Evolutionary conservation across 345 rosid genomes (phyloP), one percentile per base, ranked within the genome.

Genomic region (Gossypium ekmanianum): DNA sequence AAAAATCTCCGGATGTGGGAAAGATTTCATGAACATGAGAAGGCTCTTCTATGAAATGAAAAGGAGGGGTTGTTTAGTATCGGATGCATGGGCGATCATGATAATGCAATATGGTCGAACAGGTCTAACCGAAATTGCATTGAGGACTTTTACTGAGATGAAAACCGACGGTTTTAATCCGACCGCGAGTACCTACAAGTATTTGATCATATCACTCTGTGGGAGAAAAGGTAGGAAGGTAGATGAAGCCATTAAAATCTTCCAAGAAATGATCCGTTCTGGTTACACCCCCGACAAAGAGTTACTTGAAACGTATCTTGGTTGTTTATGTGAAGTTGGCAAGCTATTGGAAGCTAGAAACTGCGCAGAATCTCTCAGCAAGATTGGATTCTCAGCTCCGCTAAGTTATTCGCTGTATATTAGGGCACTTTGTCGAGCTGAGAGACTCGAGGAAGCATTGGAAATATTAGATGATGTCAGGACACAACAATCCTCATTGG

Each of bases 71-170:
- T 85, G 79, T 84, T 39, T 54, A 58, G 76, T 94, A 78, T 84
- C 91, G 43, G 88, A 89, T 74, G 87, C 97, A 61, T 92, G 97
- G 97, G 80, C 89, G 68, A 92, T 94, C 84, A 87, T 94, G 91
- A 88, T 90, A 80, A 86, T 94, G 93, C 91, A 87, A 78, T 92
- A 94, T 55, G 98, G 97, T 52, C 85, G 93, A 80, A 82, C 84
- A 3, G 97, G 98, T 74, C 85, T 94, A 17, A 92, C 98, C 8
- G 83, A 92, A 47, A 90, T 90, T 11, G 94, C 93, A 64, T 69
- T 89, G 41, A 81, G 80, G 78, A 77, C 89, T 59, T 94, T 92
- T 70, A 24, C 73, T 41, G 94, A 94, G 81, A 92, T 94, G 98
- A 88, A 90, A 77, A 84, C 79, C 67, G 79, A 72, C 7, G 83